A percentile compares a stretch with the other conserved stretches of the same genome.
These are phyloP conservation scores for Candida nitratophila DNA, from an alignment of 805 yeast species.

Conservation along the genomic window DNA sequence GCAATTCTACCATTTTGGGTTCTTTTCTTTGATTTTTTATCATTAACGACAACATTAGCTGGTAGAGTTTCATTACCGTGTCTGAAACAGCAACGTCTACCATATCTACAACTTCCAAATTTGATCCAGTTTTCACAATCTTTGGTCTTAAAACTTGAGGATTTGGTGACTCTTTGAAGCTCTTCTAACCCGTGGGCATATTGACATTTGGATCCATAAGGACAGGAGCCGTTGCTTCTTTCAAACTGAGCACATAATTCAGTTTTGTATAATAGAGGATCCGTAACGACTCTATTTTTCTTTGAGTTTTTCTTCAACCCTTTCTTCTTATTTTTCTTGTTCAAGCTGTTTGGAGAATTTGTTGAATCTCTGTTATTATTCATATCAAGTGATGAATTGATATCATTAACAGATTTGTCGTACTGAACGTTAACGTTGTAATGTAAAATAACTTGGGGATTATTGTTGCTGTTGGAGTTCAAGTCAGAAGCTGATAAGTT, in stretches of 20 bases:
- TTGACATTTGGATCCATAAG: slow-evolving; percentile 87
- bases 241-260: slow-evolving; percentile 80
- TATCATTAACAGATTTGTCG: slow-evolving; percentile 1
- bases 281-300: slow-evolving; percentile 4
- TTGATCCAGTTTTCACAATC: slow-evolving; percentile 86
- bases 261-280: slow-evolving; percentile 75
- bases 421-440: slow-evolving; percentile 1
- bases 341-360: not conserved
- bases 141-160: slow-evolving; percentile 84
- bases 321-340: not conserved
- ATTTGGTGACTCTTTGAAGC: slow-evolving; percentile 62
- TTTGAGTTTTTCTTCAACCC: not conserved
- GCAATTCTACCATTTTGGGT: not conserved
- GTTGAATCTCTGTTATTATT: no score
- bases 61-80: slow-evolving; percentile 44
- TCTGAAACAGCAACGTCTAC: slow-evolving; percentile 86
- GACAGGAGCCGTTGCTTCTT: slow-evolving; percentile 59
- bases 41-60: not conserved
- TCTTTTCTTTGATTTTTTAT: not conserved
- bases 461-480: not conserved
- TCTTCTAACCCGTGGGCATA: slow-evolving; percentile 88
- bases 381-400: not conserved
- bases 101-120: slow-evolving; percentile 79
- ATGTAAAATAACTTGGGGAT: slow-evolving; percentile 3
- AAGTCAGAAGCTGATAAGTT: not conserved